A percentile compares a stretch with the other conserved stretches of the same genome.
These are phyloP conservation scores for Teratosphaeriaceae sp. DNA, from an alignment of 2,329 filamentous ascomycete species.

Conservation along the genomic window DNA sequence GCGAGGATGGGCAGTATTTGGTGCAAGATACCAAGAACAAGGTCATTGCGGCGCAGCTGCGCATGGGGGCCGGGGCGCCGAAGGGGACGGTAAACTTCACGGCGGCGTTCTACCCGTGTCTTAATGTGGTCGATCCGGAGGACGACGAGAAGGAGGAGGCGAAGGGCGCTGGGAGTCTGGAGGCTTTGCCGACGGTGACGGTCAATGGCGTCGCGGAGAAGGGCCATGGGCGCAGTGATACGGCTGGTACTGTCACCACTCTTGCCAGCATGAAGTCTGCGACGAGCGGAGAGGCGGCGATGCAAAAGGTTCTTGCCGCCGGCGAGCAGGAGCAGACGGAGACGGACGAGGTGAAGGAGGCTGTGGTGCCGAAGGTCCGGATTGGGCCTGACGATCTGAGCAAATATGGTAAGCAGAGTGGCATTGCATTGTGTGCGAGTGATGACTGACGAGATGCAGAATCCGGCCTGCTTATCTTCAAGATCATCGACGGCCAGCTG, in stretches of 20 bases:
- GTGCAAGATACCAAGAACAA: constrained; percentile 67
- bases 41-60: constrained; percentile 59
- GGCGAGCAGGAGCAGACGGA: constrained; percentile 42
- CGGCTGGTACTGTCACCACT: constrained; percentile 37
- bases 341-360: constrained; percentile 36
- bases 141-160: constrained; percentile 58
- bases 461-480: constrained; percentile 89
- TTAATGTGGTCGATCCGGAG: constrained; percentile 83
- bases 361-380: constrained; percentile 65
- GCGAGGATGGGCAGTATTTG: constrained; percentile 72
- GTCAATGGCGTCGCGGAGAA: not conserved
- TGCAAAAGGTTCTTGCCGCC: constrained; percentile 40
- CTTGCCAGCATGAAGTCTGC: constrained; percentile 34
- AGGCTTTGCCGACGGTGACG: constrained; percentile 2
- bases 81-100: constrained; percentile 82
- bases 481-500: constrained; percentile 83
- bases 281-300: constrained; percentile 32
- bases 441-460: constrained; percentile 49
- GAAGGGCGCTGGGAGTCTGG: constrained; percentile 5
- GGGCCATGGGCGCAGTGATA: constrained; percentile 18
- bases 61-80: constrained; percentile 62
- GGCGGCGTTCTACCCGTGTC: constrained; percentile 80
- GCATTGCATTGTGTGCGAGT: not conserved
- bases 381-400: constrained; percentile 74
- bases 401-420: constrained; percentile 56